phyloP scores from a whole-genome alignment of 1,284 basidiomycete genomes.

The Sanghuangporus sanghuang region DNA sequence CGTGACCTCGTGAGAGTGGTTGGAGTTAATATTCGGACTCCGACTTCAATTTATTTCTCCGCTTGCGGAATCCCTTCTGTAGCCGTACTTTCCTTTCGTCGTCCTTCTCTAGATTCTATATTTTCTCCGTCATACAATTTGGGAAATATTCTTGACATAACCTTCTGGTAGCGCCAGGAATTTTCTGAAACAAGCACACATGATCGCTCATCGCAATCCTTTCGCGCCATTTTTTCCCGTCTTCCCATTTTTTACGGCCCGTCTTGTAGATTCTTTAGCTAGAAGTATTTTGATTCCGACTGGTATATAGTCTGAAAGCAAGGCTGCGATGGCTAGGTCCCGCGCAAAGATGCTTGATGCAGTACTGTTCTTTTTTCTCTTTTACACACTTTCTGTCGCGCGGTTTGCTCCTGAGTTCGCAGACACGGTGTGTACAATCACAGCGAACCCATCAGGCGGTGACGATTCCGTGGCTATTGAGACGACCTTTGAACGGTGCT shows the following conservation, averaged over 20 bases:
- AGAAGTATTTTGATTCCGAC: not conserved
- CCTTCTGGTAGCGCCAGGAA: not conserved
- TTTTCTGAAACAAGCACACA: not conserved
- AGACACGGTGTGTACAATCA: constrained; percentile 22
- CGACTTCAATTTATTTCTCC: not conserved
- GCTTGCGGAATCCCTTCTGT: not conserved
- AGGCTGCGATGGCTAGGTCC: too few relatives aligned
- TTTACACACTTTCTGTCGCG: not conserved
- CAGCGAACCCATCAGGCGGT: constrained; percentile 24
- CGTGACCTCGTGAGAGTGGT: not conserved
- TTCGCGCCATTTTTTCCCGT: not conserved
- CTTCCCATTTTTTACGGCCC: not conserved
- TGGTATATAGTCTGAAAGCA: not conserved
- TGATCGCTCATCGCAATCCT: not conserved
- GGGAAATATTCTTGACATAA: not conserved
- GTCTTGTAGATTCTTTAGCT: not conserved
- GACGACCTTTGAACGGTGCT: constrained; percentile 26
- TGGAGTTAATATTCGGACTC: not conserved
- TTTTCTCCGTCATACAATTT: not conserved
- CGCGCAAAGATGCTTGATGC: not conserved
- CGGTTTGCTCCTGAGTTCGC: not conserved
- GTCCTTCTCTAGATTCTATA: not conserved
- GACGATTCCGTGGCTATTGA: constrained; percentile 29
- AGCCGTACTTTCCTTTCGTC: too few relatives aligned
- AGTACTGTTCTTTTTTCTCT: not conserved